These are phyloP conservation scores for Aristolochia californica DNA, from an alignment of 164 flowering plant species.

Conservation along the genomic window DNA sequence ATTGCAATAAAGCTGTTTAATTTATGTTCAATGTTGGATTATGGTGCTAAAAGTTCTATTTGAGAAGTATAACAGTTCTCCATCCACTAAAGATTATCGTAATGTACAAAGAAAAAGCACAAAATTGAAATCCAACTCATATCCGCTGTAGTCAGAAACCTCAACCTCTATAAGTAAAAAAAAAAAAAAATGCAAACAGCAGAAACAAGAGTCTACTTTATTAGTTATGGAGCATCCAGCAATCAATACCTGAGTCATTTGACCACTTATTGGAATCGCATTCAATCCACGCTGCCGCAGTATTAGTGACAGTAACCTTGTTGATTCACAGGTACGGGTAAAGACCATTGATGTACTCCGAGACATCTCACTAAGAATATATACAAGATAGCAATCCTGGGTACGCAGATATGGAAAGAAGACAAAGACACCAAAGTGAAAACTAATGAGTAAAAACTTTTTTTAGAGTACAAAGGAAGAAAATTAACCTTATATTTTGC, in stretches of 20 bases:
- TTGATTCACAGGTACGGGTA: conserved; percentile 87
- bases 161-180: no score
- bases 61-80: no score
- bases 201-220: no score
- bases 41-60: no score
- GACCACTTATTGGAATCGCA: conserved; percentile 87
- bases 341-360: conserved; percentile 77
- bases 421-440: neutral
- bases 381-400: conserved; percentile 83
- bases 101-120: no score
- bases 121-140: no score
- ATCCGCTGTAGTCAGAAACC: no score
- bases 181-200: no score
- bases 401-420: neutral
- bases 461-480: neutral
- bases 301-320: conserved; percentile 55
- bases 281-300: conserved; percentile 77
- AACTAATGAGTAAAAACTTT: neutral
- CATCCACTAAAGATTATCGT: no score
- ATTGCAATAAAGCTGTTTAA: no score
- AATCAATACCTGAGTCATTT: conserved; percentile 67
- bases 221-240: neutral
- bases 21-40: no score
- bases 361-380: conserved; percentile 61
- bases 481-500: conserved; percentile 67